phyloP scores from a whole-genome alignment of 2,329 filamentous ascomycete genomes.

The Knufia petricola region DNA sequence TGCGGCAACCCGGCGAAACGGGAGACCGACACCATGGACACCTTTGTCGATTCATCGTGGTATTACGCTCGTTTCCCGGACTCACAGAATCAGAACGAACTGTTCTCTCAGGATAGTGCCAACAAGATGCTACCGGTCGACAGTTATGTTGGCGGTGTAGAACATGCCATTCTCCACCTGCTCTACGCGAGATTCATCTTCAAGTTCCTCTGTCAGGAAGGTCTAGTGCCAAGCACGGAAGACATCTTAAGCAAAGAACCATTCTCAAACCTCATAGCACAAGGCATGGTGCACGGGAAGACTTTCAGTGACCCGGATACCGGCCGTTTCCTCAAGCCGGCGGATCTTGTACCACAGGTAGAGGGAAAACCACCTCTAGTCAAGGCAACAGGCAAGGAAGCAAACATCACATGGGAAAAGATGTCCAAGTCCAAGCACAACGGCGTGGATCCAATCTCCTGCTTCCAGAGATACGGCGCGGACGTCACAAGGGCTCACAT shows the following conservation, averaged over 20 bases:
- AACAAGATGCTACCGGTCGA: conserved; percentile 62
- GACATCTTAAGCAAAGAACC: conserved; percentile 51
- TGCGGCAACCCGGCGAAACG: conserved; percentile 62
- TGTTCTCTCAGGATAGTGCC: conserved; percentile 53
- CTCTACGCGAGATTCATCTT: conserved; percentile 85
- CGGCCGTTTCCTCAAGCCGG: conserved; percentile 65
- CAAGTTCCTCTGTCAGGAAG: conserved; percentile 61
- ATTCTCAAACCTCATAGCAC: conserved; percentile 71
- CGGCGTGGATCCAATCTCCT: conserved; percentile 68
- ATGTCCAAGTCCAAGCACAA: conserved; percentile 96
- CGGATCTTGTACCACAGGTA: conserved; percentile 58
- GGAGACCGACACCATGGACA: conserved; percentile 94
- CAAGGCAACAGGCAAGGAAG: conserved; percentile 48
- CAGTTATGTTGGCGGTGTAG: conserved; percentile 79
- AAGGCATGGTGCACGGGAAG: conserved; percentile 88
- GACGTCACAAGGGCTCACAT: conserved; percentile 80
- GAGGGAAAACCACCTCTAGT: conserved; percentile 50
- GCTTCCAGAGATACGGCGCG: conserved; percentile 66
- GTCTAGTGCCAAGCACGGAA: conserved; percentile 27
- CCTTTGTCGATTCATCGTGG: conserved; percentile 92
- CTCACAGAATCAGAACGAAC: conserved; percentile 51
- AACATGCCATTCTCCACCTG: conserved; percentile 83
- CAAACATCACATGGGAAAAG: conserved; percentile 67
- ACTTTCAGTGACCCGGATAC: conserved; percentile 67
- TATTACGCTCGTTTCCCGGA: conserved; percentile 78